phyloP scores from a whole-genome alignment of 768 basidiomycete genomes.

The Amanita phalloides region DNA sequence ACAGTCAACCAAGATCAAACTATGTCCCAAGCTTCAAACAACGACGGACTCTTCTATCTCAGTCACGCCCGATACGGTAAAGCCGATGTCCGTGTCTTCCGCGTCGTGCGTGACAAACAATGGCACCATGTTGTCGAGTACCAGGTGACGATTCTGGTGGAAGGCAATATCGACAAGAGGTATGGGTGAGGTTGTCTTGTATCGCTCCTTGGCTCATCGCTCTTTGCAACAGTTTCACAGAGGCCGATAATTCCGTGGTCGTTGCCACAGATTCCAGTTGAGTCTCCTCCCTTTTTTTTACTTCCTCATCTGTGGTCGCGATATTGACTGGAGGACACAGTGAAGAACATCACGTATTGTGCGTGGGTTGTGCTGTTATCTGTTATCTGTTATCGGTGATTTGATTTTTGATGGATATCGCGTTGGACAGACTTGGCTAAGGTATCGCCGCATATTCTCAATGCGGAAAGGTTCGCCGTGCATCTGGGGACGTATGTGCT shows the following conservation, averaged over 20 bases:
- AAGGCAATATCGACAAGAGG: slow-evolving; percentile 77
- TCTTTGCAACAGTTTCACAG: slow-evolving; percentile 50
- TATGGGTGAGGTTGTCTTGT: slow-evolving; percentile 14
- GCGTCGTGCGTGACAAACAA: slow-evolving; percentile 62
- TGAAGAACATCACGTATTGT: slow-evolving; percentile 65
- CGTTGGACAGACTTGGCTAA: slow-evolving; percentile 63
- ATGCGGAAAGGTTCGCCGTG: slow-evolving; percentile 77
- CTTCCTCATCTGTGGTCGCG: too few relatives aligned
- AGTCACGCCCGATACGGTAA: slow-evolving; percentile 71
- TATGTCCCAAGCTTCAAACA: neutral
- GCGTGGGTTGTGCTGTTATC: slow-evolving; percentile 8
- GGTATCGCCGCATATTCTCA: slow-evolving; percentile 76
- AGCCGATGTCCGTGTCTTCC: slow-evolving; percentile 77
- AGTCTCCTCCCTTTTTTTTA: neutral
- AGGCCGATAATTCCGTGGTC: slow-evolving; percentile 80
- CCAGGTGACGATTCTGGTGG: slow-evolving; percentile 67
- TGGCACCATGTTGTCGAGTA: slow-evolving; percentile 79
- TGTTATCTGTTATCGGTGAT: neutral
- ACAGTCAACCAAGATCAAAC: neutral
- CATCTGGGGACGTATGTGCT: slow-evolving; percentile 81
- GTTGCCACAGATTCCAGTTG: slow-evolving; percentile 89
- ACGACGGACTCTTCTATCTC: slow-evolving; percentile 13
- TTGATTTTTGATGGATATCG: neutral
- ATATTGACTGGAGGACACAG: slow-evolving; percentile 16
- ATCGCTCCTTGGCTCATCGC: neutral